A percentile compares a stretch with the other conserved stretches of the same genome.
Conservation (phyloP, 345 rosid species). For the Pelargonium nanum region DNA sequence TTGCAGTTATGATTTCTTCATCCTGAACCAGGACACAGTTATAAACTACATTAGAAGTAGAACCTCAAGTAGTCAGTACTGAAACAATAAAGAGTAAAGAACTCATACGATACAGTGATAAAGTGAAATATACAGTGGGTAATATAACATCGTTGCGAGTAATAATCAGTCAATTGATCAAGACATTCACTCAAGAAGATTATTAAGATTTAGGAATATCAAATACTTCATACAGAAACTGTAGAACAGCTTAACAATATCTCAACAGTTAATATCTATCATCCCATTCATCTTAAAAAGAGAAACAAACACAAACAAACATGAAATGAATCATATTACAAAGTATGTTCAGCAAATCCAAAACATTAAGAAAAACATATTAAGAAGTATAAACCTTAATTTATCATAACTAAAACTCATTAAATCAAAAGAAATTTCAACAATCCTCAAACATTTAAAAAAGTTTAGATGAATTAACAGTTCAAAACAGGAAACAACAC, state of each 20-base stretch:
- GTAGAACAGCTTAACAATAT: no score
- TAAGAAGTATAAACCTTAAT: neutral
- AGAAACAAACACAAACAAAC: no score
- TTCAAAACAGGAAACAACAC: neutral
- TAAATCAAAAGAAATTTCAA: no score
- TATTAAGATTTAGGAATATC: neutral
- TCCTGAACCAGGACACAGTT: constrained; percentile 36
- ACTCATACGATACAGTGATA: neutral
- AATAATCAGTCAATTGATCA: neutral
- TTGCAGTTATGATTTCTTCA: constrained; percentile 76
- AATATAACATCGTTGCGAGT: neutral
- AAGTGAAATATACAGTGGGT: neutral
- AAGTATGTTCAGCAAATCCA: no score
- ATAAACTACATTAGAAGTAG: neutral
- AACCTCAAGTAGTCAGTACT: neutral
- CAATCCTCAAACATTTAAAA: no score
- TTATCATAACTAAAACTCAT: no score
- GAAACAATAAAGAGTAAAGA: neutral
- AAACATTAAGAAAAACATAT: no score
- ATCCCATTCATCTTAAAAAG: no score
- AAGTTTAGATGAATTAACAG: no score
- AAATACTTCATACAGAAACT: neutral
- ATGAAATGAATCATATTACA: no score
- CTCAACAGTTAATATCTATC: no score
- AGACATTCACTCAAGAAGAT: neutral